Conservation (phyloP, 129 eudicot species). For the Smallanthus sonchifolius region DNA sequence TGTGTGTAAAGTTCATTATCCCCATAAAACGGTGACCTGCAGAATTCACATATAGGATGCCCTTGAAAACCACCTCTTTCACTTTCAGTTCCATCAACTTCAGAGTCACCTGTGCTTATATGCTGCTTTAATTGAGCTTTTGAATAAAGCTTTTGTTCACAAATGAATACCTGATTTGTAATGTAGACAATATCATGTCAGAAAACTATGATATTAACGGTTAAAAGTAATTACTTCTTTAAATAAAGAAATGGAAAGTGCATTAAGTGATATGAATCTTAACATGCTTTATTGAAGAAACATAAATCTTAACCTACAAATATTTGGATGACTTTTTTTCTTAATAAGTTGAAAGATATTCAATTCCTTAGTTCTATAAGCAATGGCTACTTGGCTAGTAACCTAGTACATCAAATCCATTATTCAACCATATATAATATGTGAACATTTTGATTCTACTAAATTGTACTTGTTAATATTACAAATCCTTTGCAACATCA, state of each 20-base stretch:
- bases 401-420: not conserved
- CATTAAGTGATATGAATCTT: not conserved
- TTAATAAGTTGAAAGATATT: not conserved
- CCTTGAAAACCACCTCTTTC: conserved; percentile 98
- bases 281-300: not conserved
- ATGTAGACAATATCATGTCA: conserved; percentile 17
- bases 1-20: conserved; percentile 89
- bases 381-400: not conserved
- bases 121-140: conserved; percentile 85
- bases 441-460: not conserved
- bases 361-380: not conserved
- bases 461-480: not conserved
- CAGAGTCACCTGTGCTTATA: conserved; percentile 85
- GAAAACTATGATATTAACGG: conserved; percentile 13
- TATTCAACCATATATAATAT: not conserved
- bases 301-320: not conserved
- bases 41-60: conserved; percentile 91
- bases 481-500: not conserved
- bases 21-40: conserved; percentile 82
- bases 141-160: conserved; percentile 89
- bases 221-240: not conserved
- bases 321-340: not conserved
- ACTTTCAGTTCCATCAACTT: conserved; percentile 94
- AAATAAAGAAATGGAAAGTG: not conserved
- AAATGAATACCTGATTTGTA: conserved; percentile 69